Percentiles rank a stretch among this genome's conserved stretches.
Conservation (phyloP, 2,329 filamentous ascomycete genomes). For the Pyrenochaeta sp. region DNA sequence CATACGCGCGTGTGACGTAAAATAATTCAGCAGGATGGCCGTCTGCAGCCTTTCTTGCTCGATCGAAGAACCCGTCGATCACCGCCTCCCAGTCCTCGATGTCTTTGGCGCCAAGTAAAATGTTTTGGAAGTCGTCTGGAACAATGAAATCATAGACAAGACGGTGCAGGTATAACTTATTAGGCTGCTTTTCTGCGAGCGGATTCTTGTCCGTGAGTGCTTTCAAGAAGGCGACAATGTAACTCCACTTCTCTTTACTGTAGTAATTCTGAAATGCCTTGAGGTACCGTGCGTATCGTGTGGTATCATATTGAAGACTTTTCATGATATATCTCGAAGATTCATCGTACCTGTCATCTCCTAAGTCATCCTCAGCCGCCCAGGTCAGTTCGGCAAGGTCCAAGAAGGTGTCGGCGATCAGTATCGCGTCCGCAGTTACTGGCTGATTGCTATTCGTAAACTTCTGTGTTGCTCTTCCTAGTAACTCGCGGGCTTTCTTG, state of each 20-base stretch:
- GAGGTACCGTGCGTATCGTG: background rate
- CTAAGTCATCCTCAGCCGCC: too few relatives aligned
- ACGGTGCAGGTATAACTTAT: background rate
- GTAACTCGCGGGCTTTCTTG: background rate
- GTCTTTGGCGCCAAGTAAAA: background rate
- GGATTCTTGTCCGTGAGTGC: background rate
- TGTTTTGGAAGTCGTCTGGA: background rate
- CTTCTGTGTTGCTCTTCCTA: background rate
- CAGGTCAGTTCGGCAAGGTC: background rate
- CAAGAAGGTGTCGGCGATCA: background rate
- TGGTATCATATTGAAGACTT: background rate
- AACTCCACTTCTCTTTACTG: background rate
- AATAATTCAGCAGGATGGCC: background rate
- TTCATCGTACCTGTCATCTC: background rate
- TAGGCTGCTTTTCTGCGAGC: background rate
- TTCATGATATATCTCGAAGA: background rate
- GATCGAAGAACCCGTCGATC: background rate
- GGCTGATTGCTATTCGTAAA: background rate
- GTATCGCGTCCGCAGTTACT: background rate
- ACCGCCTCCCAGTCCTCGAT: background rate
- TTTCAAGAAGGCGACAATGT: background rate
- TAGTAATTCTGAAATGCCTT: background rate
- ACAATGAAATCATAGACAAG: background rate
- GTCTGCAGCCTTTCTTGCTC: background rate
- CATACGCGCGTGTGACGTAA: background rate